Evolutionary conservation across 805 yeast species (phyloP), one percentile per base, ranked within the genome.

Genomic region (Kodamaea laetipori): DNA sequence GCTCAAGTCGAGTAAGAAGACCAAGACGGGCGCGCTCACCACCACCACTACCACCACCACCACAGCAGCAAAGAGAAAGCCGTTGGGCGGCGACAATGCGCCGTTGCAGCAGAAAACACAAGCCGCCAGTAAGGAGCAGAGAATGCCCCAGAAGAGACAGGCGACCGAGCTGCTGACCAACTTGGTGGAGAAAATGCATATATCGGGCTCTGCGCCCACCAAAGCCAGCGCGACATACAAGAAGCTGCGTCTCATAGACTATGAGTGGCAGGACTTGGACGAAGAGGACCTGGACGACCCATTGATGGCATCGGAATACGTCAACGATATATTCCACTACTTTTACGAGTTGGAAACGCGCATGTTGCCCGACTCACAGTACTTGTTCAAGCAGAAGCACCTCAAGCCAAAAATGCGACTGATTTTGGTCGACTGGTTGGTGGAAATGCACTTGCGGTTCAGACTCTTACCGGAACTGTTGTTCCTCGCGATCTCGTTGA

Each of bases 291-390:
- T 64, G 37, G 84, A 81, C 50, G 92, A 85, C 59, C 87, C 76
- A 41, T 53, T 87, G 49, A 90, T 92, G 97, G 97, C 87, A 24
- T 80, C 90, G 48, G 99, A 92, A 69, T 92, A 90, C 63, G 96
- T 86, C 43, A 78, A 71, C 49, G 97, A 89, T 47, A 90, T 92
- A 45, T 90, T 88, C 64, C 84, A 79, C 23, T 89, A 86, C 63
- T 69, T 90, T 54, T 82, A 83, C 60, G 81, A 76, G 56, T 71
- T 84, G 47, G 96, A 90, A 67, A 64, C 74, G 35, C 75, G 78
- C 56, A 87, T 92, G 37, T 69, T 87, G 56, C 96, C 90, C 2
- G 83, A 79, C 51, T 64, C 84, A n/a, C 76, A 80, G 51, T 87
- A 86, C 60, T 64, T 86, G 27, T 72, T 67, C 48, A 74, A 80